phyloP scores from a whole-genome alignment of 2,329 filamentous ascomycete genomes.

The Beauveria sp. region DNA sequence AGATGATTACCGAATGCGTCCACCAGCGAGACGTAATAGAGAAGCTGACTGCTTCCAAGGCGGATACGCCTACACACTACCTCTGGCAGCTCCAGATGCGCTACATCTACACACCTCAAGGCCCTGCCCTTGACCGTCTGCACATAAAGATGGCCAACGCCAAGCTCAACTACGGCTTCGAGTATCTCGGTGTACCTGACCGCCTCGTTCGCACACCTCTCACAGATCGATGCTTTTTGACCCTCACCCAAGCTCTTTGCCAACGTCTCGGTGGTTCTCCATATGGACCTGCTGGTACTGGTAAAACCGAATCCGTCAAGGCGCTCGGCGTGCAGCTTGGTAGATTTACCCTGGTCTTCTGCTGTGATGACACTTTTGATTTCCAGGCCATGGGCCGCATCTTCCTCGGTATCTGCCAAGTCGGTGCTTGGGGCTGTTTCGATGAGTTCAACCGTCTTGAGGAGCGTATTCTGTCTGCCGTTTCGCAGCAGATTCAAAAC shows the following conservation, averaged over 20 bases:
- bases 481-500: constrained; percentile 98
- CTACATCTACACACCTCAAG: constrained; percentile 77
- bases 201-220: constrained; percentile 93
- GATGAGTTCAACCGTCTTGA: constrained; percentile 99
- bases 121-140: constrained; percentile 74
- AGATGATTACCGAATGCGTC: constrained; percentile 97
- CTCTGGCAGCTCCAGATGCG: constrained; percentile 96
- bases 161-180: constrained; percentile 90
- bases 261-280: constrained; percentile 94
- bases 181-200: constrained; percentile 94
- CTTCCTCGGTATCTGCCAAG: constrained; percentile 97
- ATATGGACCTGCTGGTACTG: constrained; percentile 94
- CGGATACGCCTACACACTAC: constrained; percentile 70
- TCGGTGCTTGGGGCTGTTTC: constrained; percentile 99
- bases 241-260: constrained; percentile 89
- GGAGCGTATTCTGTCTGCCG: constrained; percentile 92
- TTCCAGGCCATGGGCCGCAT: constrained; percentile 99
- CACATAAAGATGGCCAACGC: constrained; percentile 97
- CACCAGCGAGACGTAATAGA: constrained; percentile 93
- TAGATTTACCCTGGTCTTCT: constrained; percentile 97
- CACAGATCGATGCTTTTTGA: constrained; percentile 97
- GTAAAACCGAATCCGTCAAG: constrained; percentile 99
- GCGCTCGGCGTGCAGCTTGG: constrained; percentile 93
- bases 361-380: constrained; percentile 98
- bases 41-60: constrained; percentile 70